These are phyloP conservation scores for Fusarium begoniae DNA, from an alignment of 2,329 filamentous ascomycete genomes.

Conservation along the genomic window DNA sequence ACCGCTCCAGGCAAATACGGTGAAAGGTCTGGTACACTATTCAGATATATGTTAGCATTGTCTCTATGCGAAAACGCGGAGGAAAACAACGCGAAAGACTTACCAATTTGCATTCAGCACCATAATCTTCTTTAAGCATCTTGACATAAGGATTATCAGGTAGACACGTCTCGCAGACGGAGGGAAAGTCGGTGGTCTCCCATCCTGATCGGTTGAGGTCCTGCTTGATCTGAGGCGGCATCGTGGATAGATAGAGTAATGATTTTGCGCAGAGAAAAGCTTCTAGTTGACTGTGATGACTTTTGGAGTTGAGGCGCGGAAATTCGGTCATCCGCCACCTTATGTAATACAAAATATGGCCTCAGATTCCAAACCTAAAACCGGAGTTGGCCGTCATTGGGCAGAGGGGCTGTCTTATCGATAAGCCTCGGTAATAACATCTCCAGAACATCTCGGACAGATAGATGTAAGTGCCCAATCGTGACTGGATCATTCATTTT, in stretches of 20 bases:
- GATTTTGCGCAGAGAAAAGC: slow-evolving; percentile 23
- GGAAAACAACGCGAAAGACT: slow-evolving; percentile 12
- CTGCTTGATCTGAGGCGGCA: slow-evolving; percentile 94
- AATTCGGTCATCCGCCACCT: slow-evolving; percentile 41
- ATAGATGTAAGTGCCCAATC: not conserved
- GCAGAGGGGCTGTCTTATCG: slow-evolving; percentile 38
- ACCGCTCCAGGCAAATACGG: slow-evolving; percentile 93
- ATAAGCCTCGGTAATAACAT: slow-evolving; percentile 25
- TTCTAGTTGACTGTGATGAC: slow-evolving; percentile 27
- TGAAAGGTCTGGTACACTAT: slow-evolving; percentile 90
- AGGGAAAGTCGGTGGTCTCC: slow-evolving; percentile 92
- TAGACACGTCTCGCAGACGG: slow-evolving; percentile 90
- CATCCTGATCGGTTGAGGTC: slow-evolving; percentile 95
- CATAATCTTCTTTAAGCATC: slow-evolving; percentile 98
- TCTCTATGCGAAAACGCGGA: not conserved
- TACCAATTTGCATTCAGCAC: slow-evolving; percentile 80
- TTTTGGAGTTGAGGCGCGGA: slow-evolving; percentile 41
- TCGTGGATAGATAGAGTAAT: slow-evolving; percentile 49
- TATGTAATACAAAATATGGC: slow-evolving; percentile 35
- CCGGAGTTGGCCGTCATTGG: slow-evolving; percentile 32
- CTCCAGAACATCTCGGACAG: not conserved
- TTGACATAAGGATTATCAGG: slow-evolving; percentile 98
- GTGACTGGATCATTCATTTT: not conserved
- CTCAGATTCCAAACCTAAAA: slow-evolving; percentile 6
- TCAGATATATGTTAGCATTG: not conserved